Evolutionary conservation across 345 rosid genomes (phyloP).

Genomic region (Eucalyptus erythrocorys): DNA sequence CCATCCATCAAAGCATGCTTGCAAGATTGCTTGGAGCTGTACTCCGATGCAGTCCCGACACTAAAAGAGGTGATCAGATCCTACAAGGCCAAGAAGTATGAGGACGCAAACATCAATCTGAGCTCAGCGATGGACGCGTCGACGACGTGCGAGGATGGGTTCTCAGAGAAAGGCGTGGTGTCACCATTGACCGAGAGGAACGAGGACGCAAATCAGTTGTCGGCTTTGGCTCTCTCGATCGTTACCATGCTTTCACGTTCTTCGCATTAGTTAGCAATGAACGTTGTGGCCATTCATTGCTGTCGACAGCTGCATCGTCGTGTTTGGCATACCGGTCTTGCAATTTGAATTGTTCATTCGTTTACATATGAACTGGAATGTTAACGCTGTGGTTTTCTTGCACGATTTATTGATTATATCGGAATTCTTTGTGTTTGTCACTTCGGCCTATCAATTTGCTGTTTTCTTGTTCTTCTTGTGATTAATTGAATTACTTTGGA

Average conservation of each 20-base stretch:
- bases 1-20: slow-evolving; percentile 14
- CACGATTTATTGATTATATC: background rate
- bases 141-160: slow-evolving; percentile 56
- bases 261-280: background rate
- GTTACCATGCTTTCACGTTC: background rate
- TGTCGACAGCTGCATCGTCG: background rate
- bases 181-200: slow-evolving; percentile 36
- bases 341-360: background rate
- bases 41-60: slow-evolving; percentile 28
- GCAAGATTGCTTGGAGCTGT: slow-evolving; percentile 38
- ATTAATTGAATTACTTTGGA: background rate
- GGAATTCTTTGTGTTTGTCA: background rate
- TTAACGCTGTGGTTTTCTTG: background rate
- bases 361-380: background rate
- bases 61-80: slow-evolving; percentile 17
- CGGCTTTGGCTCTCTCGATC: slow-evolving; percentile 43
- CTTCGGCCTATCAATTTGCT: background rate
- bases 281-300: background rate
- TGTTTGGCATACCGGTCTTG: background rate
- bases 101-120: slow-evolving; percentile 26
- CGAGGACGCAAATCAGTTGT: slow-evolving; percentile 15
- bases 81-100: background rate
- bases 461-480: background rate
- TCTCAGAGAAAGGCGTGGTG: slow-evolving; percentile 16
- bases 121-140: slow-evolving; percentile 40